Conservation (phyloP, 805 yeast genomes). For the Candida montana region DNA sequence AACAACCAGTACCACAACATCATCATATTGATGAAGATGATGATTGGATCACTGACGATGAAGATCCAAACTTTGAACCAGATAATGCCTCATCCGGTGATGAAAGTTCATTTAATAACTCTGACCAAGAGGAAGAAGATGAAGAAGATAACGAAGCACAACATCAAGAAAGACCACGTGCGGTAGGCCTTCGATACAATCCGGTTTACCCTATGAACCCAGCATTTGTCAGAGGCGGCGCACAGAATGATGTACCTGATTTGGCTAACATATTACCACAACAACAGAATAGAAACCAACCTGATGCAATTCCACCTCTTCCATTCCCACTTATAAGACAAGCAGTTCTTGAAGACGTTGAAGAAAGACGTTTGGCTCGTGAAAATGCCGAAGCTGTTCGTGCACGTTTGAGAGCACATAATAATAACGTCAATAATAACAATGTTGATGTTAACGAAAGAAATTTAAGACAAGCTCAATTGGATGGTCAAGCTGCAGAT, state of each 20-base stretch:
- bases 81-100: constrained; percentile 8
- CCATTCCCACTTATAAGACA: constrained; percentile 10
- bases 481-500: constrained; percentile 1
- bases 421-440: background rate
- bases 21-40: background rate
- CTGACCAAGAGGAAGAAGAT: too few species aligned
- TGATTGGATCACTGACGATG: background rate
- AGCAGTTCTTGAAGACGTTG: background rate
- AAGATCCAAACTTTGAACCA: constrained; percentile 27
- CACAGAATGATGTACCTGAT: constrained; percentile 8
- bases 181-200: too few species aligned
- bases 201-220: too few species aligned
- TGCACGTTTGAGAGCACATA: background rate
- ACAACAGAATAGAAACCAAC: constrained; percentile 3
- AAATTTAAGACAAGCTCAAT: background rate
- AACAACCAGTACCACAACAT: background rate
- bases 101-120: constrained; percentile 8
- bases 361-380: too few species aligned
- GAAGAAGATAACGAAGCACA: too few species aligned
- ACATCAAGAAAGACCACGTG: too few species aligned
- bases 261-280: constrained; percentile 6
- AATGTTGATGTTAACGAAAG: background rate
- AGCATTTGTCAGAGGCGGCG: background rate
- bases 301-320: constrained; percentile 13
- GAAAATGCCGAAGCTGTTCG: too few species aligned